Evolutionary conservation across 139 green algal species (phyloP), one percentile per base, ranked within the genome.

Genomic region (Volvox africanus): DNA sequence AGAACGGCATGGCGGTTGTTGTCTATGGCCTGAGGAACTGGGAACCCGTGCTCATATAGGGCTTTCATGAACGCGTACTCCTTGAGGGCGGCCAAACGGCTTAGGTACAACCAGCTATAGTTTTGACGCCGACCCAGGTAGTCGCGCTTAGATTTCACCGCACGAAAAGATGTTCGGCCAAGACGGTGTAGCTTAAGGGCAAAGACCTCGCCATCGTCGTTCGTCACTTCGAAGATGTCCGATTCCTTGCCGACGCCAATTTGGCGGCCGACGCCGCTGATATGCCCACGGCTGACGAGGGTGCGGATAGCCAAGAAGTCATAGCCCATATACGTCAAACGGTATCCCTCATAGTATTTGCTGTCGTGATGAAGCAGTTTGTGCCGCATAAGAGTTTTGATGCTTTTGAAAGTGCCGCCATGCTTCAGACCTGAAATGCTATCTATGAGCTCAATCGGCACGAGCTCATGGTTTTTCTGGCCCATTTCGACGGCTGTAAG

Each of bases 161-260:
- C 98, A 19, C 98, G 95, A 92, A 99, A 99, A 19, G 96, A 99
- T 11, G 98, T 99, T 91, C 98, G 96, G 0, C 98, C 98, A 36
- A 99, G 95, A 21, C 98, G 97, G 91, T 99, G 98, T 89, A 99
- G 94, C 95, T 99, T 99, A 1, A 99, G 93, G 11, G 97, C 97
- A 92, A 95, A 91, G 61, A 96, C 93, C 91, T 98, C 96, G 2
- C 98, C 98, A 20, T 96, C 93, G 20, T 96, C 93, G 35, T 95
- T 95, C 20, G 86, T 95, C 0, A 95, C 94, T 94, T 99, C 97
- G 92, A 97, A 99, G 12, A 99, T 96, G 86, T 99, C 97, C 0
- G 95, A 97, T 94, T 99, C 98, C 93, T 99, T 99, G 55, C 98
- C 98, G 22, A 99, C 97, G 19, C 98, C 98, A 50, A 99, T 99